Evolutionary conservation across 345 rosid genomes (phyloP), one percentile per base, ranked within the genome.

Genomic region (Limnanthes douglasii): DNA sequence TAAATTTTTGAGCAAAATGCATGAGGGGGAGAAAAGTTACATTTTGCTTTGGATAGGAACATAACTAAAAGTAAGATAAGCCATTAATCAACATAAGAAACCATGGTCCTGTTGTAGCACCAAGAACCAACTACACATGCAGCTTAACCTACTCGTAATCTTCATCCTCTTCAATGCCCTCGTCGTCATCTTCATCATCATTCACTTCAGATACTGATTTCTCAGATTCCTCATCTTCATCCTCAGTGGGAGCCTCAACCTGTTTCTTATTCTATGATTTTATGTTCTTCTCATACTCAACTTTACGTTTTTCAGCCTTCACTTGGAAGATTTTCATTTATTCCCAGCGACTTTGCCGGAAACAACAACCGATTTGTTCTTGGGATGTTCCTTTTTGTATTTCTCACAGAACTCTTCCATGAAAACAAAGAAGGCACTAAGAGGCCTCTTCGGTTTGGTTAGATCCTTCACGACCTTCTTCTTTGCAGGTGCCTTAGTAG

Each of bases 271-370:
- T 73, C 13, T 73, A 78, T n/a, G n/a, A n/a, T n/a, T n/a, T n/a
- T n/a, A n/a, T n/a, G n/a, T n/a, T n/a, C n/a, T n/a, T n/a, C n/a
- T n/a, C n/a, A n/a, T n/a, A n/a, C n/a, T n/a, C n/a, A n/a, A n/a
- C n/a, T n/a, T n/a, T n/a, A n/a, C n/a, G n/a, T n/a, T n/a, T n/a
- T n/a, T n/a, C n/a, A n/a, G n/a, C n/a, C n/a, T n/a, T n/a, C n/a
- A n/a, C n/a, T 16, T 69, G 60, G 73, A 0, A 0, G 83, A 73
- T 56, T 78, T 78, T 83, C 90, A 78, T 36, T 59, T 78, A 36
- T 78, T 79, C 5, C 90, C 90, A 33, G 79, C 77, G 39, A 83
- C 90, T 46, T 78, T 78, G 9, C 90, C 90, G 21, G 74, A 84
- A 31, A 63, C 74, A 16, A 83, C 70, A 22, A 78, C 90, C 0